These are phyloP conservation scores for Aspergillus felis DNA, from an alignment of 2,329 filamentous ascomycete genomes.

Conservation along the genomic window DNA sequence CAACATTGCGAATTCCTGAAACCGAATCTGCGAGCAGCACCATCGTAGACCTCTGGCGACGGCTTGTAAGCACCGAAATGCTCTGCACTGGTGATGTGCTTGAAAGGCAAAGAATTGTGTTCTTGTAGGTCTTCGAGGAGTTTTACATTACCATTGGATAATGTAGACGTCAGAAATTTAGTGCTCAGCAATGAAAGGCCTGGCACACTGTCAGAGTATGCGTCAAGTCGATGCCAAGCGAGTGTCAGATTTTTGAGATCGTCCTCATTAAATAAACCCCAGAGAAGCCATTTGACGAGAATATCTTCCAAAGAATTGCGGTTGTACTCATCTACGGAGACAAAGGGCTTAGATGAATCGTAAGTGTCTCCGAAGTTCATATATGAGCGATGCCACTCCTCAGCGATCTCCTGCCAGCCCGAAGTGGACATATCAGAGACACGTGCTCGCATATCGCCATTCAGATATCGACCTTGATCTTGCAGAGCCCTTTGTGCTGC, in stretches of 20 bases:
- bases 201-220: constrained; percentile 59
- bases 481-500: constrained; percentile 7
- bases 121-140: constrained; percentile 60
- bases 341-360: constrained; percentile 11
- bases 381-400: constrained; percentile 14
- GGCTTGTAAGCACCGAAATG: constrained; percentile 72
- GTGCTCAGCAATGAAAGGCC: constrained; percentile 57
- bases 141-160: constrained; percentile 67
- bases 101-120: constrained; percentile 58
- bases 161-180: constrained; percentile 56
- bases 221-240: constrained; percentile 67
- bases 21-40: constrained; percentile 58
- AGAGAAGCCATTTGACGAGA: constrained; percentile 4
- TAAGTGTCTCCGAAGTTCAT: constrained; percentile 14
- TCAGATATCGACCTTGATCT: constrained; percentile 3
- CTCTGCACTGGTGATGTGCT: constrained; percentile 60
- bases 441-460: constrained; percentile 4
- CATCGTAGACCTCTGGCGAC: constrained; percentile 60
- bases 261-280: constrained; percentile 7
- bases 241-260: constrained; percentile 44
- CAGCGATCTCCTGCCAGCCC: constrained; percentile 10
- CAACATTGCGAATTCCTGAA: constrained; percentile 58
- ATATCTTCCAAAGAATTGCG: constrained; percentile 9
- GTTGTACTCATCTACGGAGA: constrained; percentile 16
- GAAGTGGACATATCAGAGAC: constrained; percentile 8